Evolutionary conservation across 2,329 filamentous ascomycete genomes (phyloP).

Genomic region (Fonsecaea nubica): DNA sequence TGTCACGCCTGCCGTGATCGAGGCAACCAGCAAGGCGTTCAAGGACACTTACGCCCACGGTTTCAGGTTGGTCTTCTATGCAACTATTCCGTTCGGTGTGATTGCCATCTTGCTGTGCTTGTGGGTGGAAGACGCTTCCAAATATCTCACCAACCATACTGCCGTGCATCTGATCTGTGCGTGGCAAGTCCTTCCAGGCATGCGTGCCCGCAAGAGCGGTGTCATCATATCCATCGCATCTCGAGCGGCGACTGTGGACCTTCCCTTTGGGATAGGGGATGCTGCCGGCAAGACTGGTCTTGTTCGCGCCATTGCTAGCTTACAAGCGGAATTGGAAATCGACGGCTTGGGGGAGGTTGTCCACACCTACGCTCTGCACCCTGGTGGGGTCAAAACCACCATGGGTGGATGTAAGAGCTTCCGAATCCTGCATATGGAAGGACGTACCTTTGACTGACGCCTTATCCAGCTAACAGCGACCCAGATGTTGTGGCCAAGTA

Average conservation of each 20-base stretch:
- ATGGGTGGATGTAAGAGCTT: not conserved
- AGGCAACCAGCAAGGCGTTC: slow-evolving; percentile 5
- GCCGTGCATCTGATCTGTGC: slow-evolving; percentile 14
- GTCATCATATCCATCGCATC: no score
- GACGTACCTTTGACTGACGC: no score
- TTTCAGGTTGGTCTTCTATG: slow-evolving; percentile 21
- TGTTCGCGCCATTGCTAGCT: no score
- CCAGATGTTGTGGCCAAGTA: no score
- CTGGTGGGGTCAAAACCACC: not conserved
- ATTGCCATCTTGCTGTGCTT: slow-evolving; percentile 15
- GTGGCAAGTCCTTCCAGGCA: no score
- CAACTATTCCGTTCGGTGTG: slow-evolving; percentile 26
- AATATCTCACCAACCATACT: slow-evolving; percentile 27
- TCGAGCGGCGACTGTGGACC: no score
- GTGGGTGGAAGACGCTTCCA: slow-evolving; percentile 16
- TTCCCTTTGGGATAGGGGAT: no score
- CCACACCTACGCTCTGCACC: not conserved
- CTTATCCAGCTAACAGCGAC: no score
- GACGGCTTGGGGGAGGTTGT: not conserved
- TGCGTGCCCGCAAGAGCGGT: no score
- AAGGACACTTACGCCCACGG: slow-evolving; percentile 17
- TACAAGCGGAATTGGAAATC: not conserved
- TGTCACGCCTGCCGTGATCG: slow-evolving; percentile 18
- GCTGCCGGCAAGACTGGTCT: no score
- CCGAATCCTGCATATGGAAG: no score